Evolutionary conservation across 306 rosid species (phyloP).

Genomic region (Boehmeria nivea): DNA sequence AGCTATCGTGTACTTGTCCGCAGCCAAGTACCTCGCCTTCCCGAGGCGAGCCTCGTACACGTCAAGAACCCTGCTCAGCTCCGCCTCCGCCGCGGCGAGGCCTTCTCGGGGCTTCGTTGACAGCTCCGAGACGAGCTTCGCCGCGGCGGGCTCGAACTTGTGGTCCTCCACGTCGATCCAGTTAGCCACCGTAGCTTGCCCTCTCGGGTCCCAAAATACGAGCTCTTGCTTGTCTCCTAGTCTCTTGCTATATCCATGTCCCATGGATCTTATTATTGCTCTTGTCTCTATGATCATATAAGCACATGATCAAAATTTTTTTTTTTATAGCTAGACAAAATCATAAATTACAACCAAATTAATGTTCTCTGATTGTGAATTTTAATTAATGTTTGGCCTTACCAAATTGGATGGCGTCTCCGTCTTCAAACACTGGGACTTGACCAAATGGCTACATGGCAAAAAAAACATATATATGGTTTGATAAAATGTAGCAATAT

Average conservation of each 20-base stretch:
- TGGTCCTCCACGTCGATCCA: slow-evolving; percentile 5
- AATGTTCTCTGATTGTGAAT: too few relatives aligned
- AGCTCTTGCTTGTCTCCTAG: not conserved
- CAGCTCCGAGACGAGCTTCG: not conserved
- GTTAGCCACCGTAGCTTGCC: not conserved
- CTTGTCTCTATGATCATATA: not conserved
- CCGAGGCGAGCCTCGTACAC: not conserved
- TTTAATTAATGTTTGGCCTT: not conserved
- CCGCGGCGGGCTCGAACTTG: not conserved
- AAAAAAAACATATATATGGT: not conserved
- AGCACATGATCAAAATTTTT: too few relatives aligned
- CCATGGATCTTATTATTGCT: slow-evolving; percentile 1
- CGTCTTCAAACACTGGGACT: slow-evolving; percentile 1
- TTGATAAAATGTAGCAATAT: not conserved
- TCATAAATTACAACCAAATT: too few relatives aligned
- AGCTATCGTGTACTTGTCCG: not conserved
- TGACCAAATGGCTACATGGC: not conserved
- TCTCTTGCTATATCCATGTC: not conserved
- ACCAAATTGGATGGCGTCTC: not conserved
- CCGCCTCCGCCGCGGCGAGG: not conserved
- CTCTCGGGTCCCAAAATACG: not conserved
- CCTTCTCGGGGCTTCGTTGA: too few relatives aligned
- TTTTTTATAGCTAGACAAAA: too few relatives aligned
- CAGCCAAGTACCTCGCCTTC: not conserved
- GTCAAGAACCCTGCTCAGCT: slow-evolving; percentile 1